A percentile compares a stretch with the other conserved stretches of the same genome.
These are phyloP conservation scores for Paramecium bursaria DNA, from an alignment of 73 alveolate species.

Conservation along the genomic window DNA sequence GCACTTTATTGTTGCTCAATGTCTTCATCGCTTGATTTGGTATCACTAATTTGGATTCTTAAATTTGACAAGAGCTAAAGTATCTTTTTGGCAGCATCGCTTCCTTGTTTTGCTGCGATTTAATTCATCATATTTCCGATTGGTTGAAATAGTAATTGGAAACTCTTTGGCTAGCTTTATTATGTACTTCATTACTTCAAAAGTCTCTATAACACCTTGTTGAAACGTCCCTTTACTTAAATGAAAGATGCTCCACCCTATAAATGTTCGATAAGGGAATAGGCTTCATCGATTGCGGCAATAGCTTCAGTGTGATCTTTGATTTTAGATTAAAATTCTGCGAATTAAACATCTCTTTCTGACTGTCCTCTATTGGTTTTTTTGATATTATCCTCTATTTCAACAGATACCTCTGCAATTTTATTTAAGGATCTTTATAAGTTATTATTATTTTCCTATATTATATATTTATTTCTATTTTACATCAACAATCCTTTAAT, in stretches of 20 bases:
- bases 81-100: slow-evolving; percentile 29
- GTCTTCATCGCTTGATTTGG: slow-evolving; percentile 49
- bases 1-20: slow-evolving; percentile 37
- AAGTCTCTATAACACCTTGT: slow-evolving; percentile 14
- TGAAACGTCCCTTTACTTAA: slow-evolving; percentile 31
- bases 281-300: slow-evolving; percentile 51
- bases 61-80: slow-evolving; percentile 16
- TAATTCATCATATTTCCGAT: slow-evolving; percentile 22
- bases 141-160: slow-evolving; percentile 31
- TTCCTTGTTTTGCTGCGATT: slow-evolving; percentile 11
- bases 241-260: slow-evolving; percentile 57
- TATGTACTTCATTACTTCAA: background rate
- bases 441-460: slow-evolving; percentile 34
- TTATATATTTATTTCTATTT: background rate
- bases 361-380: slow-evolving; percentile 45
- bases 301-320: slow-evolving; percentile 44
- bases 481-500: slow-evolving; percentile 53
- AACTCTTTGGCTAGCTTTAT: background rate
- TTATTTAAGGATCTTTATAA: slow-evolving; percentile 42
- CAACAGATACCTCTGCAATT: slow-evolving; percentile 57
- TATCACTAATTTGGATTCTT: slow-evolving; percentile 23
- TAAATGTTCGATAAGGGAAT: slow-evolving; percentile 54
- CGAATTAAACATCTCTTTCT: slow-evolving; percentile 39
- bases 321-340: slow-evolving; percentile 45
- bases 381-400: slow-evolving; percentile 39